A percentile compares a stretch with the other conserved stretches of the same genome.
Conservation (phyloP, 306 rosid species). For the Trifolium fragiferum region DNA sequence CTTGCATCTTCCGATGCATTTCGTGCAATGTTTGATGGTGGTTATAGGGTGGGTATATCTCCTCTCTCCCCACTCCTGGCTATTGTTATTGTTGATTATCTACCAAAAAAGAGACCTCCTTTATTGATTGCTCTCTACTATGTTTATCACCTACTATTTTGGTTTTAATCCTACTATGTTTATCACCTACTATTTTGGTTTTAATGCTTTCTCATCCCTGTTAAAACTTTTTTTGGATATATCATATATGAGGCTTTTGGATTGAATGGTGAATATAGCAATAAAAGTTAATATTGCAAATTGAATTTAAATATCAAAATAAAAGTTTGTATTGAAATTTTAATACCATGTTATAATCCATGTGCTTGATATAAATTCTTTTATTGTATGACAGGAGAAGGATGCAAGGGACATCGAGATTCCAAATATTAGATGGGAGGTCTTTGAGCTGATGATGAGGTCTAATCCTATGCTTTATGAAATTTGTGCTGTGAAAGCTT, state of each 20-base stretch:
- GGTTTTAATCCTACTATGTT: slow-evolving; percentile 26
- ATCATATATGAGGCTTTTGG: slow-evolving; percentile 22
- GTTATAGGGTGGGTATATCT: slow-evolving; percentile 82
- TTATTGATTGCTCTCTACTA: slow-evolving; percentile 24
- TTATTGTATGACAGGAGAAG: slow-evolving; percentile 75
- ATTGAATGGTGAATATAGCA: slow-evolving; percentile 10
- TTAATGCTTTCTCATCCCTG: slow-evolving; percentile 16
- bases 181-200: slow-evolving; percentile 26
- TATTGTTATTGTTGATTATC: background rate
- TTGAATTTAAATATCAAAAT: background rate
- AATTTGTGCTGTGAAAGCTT: slow-evolving; percentile 35
- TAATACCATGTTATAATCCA: background rate
- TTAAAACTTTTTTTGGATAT: slow-evolving; percentile 8
- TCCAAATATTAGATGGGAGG: slow-evolving; percentile 98
- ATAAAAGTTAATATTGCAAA: slow-evolving; percentile 1
- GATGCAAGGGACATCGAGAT: slow-evolving; percentile 98
- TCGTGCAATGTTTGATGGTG: slow-evolving; percentile 99
- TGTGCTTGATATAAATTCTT: slow-evolving; percentile 30
- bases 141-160: slow-evolving; percentile 27
- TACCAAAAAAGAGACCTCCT: slow-evolving; percentile 5
- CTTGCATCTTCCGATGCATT: slow-evolving; percentile 97
- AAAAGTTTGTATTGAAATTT: background rate
- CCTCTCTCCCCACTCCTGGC: background rate
- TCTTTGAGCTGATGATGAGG: slow-evolving; percentile 99
- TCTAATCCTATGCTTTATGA: slow-evolving; percentile 36